These are phyloP conservation scores for Boletus vinaceobasis DNA, from an alignment of 768 basidiomycete genomes.

Conservation along the genomic window DNA sequence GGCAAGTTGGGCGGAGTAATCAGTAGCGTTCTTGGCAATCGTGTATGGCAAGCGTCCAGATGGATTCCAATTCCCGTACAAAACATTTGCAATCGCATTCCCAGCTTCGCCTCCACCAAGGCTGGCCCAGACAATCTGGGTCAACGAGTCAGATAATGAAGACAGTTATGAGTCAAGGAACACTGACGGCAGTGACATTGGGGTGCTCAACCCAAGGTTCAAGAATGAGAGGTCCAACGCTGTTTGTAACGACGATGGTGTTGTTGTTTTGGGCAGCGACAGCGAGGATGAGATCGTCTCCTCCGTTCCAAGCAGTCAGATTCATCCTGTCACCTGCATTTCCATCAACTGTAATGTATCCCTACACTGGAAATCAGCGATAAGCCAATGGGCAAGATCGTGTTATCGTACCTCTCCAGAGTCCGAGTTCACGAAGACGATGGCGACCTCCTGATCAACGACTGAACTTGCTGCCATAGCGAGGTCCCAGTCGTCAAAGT, in stretches of 20 bases:
- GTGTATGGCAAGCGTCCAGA: constrained; percentile 69
- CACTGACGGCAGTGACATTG: constrained; percentile 64
- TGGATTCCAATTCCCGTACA: constrained; percentile 77
- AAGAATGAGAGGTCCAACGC: constrained; percentile 67
- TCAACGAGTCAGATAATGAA: constrained; percentile 12
- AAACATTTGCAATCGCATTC: constrained; percentile 69
- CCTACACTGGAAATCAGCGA: constrained; percentile 23
- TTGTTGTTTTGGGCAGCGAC: constrained; percentile 70
- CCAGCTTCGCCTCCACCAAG: constrained; percentile 76
- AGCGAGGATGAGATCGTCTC: constrained; percentile 41
- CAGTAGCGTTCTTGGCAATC: constrained; percentile 55
- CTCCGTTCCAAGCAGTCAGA: constrained; percentile 37
- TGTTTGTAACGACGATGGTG: constrained; percentile 78
- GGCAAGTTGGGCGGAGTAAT: constrained; percentile 47
- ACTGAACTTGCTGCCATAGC: constrained; percentile 45
- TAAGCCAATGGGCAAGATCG: too few relatives aligned
- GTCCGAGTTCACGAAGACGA: constrained; percentile 81
- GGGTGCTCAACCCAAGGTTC: constrained; percentile 74
- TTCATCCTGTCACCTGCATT: constrained; percentile 41
- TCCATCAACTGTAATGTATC: constrained; percentile 56
- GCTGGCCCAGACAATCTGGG: constrained; percentile 46
- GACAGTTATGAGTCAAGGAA: constrained; percentile 29
- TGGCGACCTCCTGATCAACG: constrained; percentile 53
- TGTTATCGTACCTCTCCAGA: constrained; percentile 61
- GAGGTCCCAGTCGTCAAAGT: constrained; percentile 68